Conservation (phyloP, 2,329 filamentous ascomycete genomes). For the Sclerotinia glacialis region DNA sequence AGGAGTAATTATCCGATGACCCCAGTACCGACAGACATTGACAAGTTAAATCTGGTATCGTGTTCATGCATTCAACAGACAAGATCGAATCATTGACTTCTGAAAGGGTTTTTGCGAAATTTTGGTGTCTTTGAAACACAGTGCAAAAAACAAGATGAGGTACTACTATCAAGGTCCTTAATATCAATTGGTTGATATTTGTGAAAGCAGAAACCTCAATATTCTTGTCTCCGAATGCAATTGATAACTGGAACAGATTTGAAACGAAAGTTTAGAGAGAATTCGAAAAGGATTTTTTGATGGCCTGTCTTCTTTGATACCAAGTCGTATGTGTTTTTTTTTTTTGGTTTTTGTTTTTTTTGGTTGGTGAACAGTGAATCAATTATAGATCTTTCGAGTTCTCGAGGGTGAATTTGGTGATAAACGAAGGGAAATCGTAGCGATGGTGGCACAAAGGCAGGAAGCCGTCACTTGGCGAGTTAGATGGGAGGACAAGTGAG, state of each 20-base stretch:
- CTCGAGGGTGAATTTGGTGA: conserved; percentile 7
- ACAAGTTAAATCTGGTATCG: conserved; percentile 22
- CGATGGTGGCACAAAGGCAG: conserved; percentile 17
- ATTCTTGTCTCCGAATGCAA: not conserved
- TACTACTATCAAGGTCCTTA: not conserved
- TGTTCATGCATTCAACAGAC: conserved; percentile 19
- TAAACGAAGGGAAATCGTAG: conserved; percentile 2
- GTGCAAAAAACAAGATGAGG: not conserved
- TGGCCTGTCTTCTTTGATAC: not conserved
- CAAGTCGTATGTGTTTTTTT: conserved; percentile 12
- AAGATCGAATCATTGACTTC: conserved; percentile 5
- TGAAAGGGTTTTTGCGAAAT: not conserved
- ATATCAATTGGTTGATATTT: conserved; percentile 6
- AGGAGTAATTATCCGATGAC: conserved; percentile 30
- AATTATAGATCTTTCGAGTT: conserved; percentile 16
- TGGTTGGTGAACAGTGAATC: conserved; percentile 14
- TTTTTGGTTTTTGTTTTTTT: not conserved
- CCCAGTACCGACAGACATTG: conserved; percentile 32
- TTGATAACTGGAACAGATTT: not conserved
- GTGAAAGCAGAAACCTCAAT: not conserved
- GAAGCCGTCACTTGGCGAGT: conserved; percentile 25
- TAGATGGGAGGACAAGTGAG: conserved; percentile 20
- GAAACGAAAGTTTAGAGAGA: not conserved
- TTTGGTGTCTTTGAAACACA: not conserved
- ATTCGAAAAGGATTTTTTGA: not conserved